Percentiles rank a stretch among this genome's conserved stretches.
Conservation (phyloP, 225 moss, liverwort and hornwort genomes). For the Pseudisothecium myosuroides region DNA sequence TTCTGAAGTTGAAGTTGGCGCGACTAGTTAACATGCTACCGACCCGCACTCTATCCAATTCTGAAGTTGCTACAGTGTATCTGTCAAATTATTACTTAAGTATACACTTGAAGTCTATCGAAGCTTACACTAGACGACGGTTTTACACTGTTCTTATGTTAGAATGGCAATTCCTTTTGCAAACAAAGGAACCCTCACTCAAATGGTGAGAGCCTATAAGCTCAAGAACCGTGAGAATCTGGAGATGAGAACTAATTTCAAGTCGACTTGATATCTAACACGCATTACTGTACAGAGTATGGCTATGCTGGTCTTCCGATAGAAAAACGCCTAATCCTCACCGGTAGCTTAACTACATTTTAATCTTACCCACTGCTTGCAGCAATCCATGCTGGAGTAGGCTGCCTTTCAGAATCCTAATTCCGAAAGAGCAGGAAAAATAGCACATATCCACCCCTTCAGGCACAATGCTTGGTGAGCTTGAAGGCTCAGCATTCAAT, state of each 20-base stretch:
- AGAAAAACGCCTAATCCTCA: not conserved
- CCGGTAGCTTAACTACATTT: not conserved
- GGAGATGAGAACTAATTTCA: not conserved
- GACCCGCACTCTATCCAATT: not conserved
- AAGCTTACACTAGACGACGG: not conserved
- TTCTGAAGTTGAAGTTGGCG: not conserved
- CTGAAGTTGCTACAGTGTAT: not conserved
- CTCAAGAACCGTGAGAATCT: not conserved
- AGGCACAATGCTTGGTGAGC: not conserved
- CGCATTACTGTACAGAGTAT: not conserved
- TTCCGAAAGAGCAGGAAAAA: not conserved
- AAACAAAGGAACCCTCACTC: not conserved
- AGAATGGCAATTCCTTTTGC: not conserved
- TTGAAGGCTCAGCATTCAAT: not conserved
- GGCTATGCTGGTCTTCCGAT: not conserved
- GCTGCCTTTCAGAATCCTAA: not conserved
- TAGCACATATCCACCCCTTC: not conserved
- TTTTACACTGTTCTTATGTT: not conserved
- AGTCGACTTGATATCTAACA: not conserved
- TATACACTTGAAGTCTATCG: not conserved
- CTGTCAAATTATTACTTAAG: not conserved
- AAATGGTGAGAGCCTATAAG: not conserved
- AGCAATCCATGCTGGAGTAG: not conserved
- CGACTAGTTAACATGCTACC: not conserved
- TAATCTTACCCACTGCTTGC: not conserved